Evolutionary conservation across 2,329 filamentous ascomycete genomes (phyloP).

Genomic region (Hymenoscyphus scutula): DNA sequence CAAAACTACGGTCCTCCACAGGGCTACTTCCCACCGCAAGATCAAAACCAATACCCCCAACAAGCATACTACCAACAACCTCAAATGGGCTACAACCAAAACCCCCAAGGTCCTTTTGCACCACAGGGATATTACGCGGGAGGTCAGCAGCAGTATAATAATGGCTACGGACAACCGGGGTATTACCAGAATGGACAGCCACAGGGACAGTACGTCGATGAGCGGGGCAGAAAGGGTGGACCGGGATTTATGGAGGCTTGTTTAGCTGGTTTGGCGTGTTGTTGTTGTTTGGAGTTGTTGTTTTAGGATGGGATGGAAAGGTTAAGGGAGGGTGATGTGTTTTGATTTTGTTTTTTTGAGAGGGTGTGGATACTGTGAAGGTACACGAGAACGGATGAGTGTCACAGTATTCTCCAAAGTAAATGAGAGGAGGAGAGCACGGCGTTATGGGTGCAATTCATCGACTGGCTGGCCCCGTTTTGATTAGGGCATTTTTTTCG

Average conservation of each 20-base stretch:
- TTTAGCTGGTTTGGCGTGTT: conserved; percentile 46
- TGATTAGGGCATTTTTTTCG: neutral
- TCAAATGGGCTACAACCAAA: conserved; percentile 12
- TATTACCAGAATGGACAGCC: conserved; percentile 26
- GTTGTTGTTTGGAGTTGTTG: conserved; percentile 51
- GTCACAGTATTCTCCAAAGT: neutral
- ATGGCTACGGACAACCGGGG: conserved; percentile 15
- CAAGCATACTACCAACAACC: conserved; percentile 19
- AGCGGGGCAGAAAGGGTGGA: conserved; percentile 34
- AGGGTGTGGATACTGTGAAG: too few species aligned
- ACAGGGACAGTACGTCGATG: conserved; percentile 40
- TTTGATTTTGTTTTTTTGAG: too few species aligned
- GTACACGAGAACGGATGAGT: too few species aligned
- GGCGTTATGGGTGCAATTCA: neutral
- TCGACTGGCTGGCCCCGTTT: neutral
- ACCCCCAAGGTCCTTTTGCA: conserved; percentile 9
- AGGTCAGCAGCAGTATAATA: neutral
- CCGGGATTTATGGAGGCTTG: conserved; percentile 43
- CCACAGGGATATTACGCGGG: conserved; percentile 19
- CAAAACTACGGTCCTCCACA: conserved; percentile 13
- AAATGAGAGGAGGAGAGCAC: neutral
- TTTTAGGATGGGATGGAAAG: conserved; percentile 39
- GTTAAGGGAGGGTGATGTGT: too few species aligned
- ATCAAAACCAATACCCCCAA: conserved; percentile 13
- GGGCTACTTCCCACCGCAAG: conserved; percentile 16